phyloP scores from a whole-genome alignment of 768 basidiomycete species.

The Tylopilus felleus region DNA sequence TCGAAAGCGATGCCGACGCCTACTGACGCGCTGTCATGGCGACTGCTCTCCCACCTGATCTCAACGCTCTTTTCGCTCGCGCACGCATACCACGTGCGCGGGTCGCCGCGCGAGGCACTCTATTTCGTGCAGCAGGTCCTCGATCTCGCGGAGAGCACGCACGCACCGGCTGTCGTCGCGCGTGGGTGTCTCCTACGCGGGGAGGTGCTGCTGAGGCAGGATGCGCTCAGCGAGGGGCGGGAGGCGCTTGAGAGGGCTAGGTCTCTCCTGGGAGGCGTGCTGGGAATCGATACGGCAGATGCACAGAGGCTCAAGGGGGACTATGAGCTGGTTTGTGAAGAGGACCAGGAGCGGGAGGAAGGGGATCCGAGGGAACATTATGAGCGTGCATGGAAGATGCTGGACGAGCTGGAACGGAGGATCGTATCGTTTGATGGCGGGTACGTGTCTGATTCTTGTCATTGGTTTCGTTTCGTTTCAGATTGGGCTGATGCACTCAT shows the following conservation, averaged over 20 bases:
- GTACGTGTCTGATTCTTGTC: conserved; percentile 31
- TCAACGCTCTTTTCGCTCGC: conserved; percentile 62
- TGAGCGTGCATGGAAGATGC: conserved; percentile 50
- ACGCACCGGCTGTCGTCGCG: conserved; percentile 59
- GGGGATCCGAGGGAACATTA: conserved; percentile 54
- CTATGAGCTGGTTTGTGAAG: conserved; percentile 33
- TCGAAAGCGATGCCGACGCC: conserved; percentile 23
- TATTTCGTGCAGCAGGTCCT: conserved; percentile 78
- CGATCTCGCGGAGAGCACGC: conserved; percentile 67
- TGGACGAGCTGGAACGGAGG: conserved; percentile 58
- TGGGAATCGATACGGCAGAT: conserved; percentile 57
- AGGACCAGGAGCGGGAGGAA: conserved; percentile 17
- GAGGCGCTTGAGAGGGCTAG: conserved; percentile 51
- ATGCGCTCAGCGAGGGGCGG: conserved; percentile 54
- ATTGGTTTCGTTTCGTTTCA: no score
- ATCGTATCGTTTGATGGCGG: conserved; percentile 54
- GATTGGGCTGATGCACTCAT: neutral
- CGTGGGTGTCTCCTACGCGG: conserved; percentile 65
- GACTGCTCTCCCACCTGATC: conserved; percentile 69
- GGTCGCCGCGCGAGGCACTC: conserved; percentile 80
- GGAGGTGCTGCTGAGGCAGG: conserved; percentile 67
- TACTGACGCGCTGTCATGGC: conserved; percentile 68
- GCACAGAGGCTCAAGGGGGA: conserved; percentile 55
- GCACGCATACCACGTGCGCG: conserved; percentile 64
- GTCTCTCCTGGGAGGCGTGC: conserved; percentile 42